Percentiles rank a stretch among this genome's conserved stretches.
These are phyloP conservation scores for Globisporangium okanoganense DNA, from an alignment of 352 stramenopile species.

Conservation along the genomic window DNA sequence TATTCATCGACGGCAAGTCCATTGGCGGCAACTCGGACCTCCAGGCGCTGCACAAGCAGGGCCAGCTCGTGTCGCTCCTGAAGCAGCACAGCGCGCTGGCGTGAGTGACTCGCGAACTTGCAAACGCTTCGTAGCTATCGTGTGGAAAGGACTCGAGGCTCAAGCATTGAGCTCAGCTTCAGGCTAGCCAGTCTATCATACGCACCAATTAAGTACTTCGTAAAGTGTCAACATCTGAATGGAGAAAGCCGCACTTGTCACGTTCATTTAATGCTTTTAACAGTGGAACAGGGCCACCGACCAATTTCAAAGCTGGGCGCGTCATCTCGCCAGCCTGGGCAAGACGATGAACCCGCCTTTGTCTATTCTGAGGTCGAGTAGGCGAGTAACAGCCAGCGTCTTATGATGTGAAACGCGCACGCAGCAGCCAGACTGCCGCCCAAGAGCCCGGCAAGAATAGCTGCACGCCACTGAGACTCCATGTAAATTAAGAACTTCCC, in stretches of 20 bases:
- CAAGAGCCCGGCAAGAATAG: not conserved
- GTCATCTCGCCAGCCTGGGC: too few relatives aligned
- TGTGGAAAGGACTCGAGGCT: too few relatives aligned
- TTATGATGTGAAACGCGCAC: not conserved
- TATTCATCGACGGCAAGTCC: constrained; percentile 95
- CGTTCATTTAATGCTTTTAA: too few relatives aligned
- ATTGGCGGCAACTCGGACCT: constrained; percentile 96
- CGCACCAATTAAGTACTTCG: too few relatives aligned
- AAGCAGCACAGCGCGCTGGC: constrained; percentile 15
- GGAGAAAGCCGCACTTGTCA: not conserved
- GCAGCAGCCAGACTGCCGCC: too few relatives aligned
- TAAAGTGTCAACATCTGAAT: too few relatives aligned
- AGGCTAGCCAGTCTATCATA: too few relatives aligned
- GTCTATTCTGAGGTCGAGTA: constrained; percentile 4
- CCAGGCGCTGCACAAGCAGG: constrained; percentile 75
- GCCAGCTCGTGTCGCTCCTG: constrained; percentile 75
- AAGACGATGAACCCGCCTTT: not conserved
- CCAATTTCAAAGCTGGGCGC: too few relatives aligned
- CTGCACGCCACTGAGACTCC: not conserved
- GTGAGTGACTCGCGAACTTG: too few relatives aligned
- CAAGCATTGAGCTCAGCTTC: not conserved
- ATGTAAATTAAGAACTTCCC: not conserved
- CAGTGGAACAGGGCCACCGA: not conserved
- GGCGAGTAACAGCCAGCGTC: not conserved
- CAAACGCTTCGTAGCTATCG: too few relatives aligned